Base-by-base conservation (phyloP, 192 early-diverging fungal species). In the Podila verticillata region DNA sequence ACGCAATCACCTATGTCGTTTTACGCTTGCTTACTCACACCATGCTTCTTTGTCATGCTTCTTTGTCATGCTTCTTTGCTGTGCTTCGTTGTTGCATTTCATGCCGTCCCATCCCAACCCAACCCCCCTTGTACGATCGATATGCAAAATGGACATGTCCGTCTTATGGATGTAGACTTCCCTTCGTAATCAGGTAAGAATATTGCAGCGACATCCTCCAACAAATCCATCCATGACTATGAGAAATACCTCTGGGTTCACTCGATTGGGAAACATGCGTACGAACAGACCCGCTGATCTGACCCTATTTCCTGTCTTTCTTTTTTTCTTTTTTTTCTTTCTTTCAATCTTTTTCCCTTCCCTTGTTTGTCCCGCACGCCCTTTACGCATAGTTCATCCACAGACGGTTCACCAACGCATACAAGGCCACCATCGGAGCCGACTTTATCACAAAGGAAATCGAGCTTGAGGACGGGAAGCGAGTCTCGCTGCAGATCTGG, bases 371-470 rank as follows among this genome's bases (percentile, higher is more conserved):
- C 51, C 51, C 15, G 15, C 17, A 8, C 20, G 22, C 17, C 13
- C 32, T 56, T 28, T 26, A 7, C 29, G 19, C 47, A 28, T 68
- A 97, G 88, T 98, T 93, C 77, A 95, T 99, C 57, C 94, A 96
- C 78, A 93, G 92, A 65, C 91, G 92, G 63, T 99, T 99, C 82
- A 94, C 87, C 70, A 96, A 92, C 73, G 93, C 96, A 77, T 99
- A 99, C 89, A 98, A 98, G 80, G 97, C 97, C 13, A 99, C 97
- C 9, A 98, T 99, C 74, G 97, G 97, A 35, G 96, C 97, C 1
- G 97, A 99, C 74, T 99, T 99, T 78, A 89, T 98, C 74, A 97
- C 96, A 68, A 99, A 99, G 79, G 95, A 98, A 72, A 91, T 99
- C 39, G 84, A 91, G 49, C 89, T 93, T 4, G 95, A 96, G 57